Conservation (phyloP, 805 yeast genomes). For the Starmera pachycereana region DNA sequence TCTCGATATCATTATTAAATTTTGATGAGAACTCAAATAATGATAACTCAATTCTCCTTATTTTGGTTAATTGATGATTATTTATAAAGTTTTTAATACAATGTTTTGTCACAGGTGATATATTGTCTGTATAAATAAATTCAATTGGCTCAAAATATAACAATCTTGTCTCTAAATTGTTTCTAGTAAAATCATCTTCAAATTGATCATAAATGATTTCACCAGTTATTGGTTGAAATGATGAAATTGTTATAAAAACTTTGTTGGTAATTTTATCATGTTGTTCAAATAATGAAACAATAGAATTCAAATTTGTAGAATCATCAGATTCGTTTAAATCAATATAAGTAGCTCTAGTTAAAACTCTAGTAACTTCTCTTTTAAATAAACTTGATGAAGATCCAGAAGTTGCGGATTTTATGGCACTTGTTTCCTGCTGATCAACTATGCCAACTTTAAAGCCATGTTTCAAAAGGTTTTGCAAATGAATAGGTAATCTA, state of each 20-base stretch:
- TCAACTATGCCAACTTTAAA: slow-evolving; percentile 79
- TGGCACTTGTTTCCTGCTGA: slow-evolving; percentile 73
- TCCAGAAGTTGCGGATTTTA: slow-evolving; percentile 41
- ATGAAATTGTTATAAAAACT: slow-evolving; percentile 35
- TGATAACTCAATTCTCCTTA: too few species aligned
- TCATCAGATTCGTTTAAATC: slow-evolving; percentile 38
- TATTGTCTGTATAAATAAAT: slow-evolving; percentile 36
- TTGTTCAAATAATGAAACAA: slow-evolving; percentile 33
- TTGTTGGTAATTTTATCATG: slow-evolving; percentile 1
- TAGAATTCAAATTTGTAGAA: slow-evolving; percentile 28
- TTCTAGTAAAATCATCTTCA: slow-evolving; percentile 44
- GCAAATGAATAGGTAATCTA: slow-evolving; percentile 65
- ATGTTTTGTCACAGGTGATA: slow-evolving; percentile 24
- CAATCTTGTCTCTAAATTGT: slow-evolving; percentile 63
- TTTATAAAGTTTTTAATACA: slow-evolving; percentile 2
- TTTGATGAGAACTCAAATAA: slow-evolving; percentile 1
- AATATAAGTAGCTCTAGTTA: slow-evolving; percentile 77
- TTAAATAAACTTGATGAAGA: slow-evolving; percentile 52
- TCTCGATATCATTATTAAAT: slow-evolving; percentile 7
- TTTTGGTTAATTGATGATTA: background rate
- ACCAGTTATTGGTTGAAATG: slow-evolving; percentile 67
- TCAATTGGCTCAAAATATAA: slow-evolving; percentile 73
- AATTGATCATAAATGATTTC: slow-evolving; percentile 67
- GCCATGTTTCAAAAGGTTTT: slow-evolving; percentile 61
- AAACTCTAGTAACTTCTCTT: slow-evolving; percentile 58